Evolutionary conservation across 768 basidiomycete species (phyloP).

Genomic region (Leucocoprinus leucothites): DNA sequence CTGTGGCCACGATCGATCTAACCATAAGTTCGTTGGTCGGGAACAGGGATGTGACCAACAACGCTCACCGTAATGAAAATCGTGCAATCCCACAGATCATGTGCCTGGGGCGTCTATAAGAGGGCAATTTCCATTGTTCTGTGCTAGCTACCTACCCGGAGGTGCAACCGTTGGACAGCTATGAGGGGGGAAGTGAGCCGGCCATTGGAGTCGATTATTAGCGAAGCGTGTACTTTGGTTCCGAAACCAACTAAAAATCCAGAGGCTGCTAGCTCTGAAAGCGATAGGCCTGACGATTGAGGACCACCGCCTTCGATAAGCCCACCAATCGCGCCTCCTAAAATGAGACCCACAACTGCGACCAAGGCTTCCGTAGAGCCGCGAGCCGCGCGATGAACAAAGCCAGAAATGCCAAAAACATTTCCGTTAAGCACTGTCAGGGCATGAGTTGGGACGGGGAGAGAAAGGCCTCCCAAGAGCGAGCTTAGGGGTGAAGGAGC

Average conservation of each 20-base stretch:
- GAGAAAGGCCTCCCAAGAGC: slow-evolving; percentile 51
- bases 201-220: not conserved
- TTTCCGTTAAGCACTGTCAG: slow-evolving; percentile 52
- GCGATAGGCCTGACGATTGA: slow-evolving; percentile 19
- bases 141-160: slow-evolving; percentile 43
- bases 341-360: slow-evolving; percentile 42
- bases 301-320: slow-evolving; percentile 35
- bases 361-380: slow-evolving; percentile 40
- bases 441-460: slow-evolving; percentile 50
- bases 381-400: slow-evolving; percentile 47
- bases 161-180: slow-evolving; percentile 64
- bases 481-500: slow-evolving; percentile 47
- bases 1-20: slow-evolving; percentile 55
- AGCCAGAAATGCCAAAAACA: slow-evolving; percentile 61
- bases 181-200: slow-evolving; percentile 8
- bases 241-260: slow-evolving; percentile 59
- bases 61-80: slow-evolving; percentile 47
- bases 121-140: not conserved
- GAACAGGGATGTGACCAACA: slow-evolving; percentile 3
- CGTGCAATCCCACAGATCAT: slow-evolving; percentile 62
- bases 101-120: slow-evolving; percentile 37
- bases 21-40: not conserved
- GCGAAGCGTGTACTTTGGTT: slow-evolving; percentile 39
- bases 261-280: slow-evolving; percentile 35
- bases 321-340: slow-evolving; percentile 45